Base-by-base conservation (phyloP, 2,329 filamentous ascomycete species). In the Hypoxylon sp. region DNA sequence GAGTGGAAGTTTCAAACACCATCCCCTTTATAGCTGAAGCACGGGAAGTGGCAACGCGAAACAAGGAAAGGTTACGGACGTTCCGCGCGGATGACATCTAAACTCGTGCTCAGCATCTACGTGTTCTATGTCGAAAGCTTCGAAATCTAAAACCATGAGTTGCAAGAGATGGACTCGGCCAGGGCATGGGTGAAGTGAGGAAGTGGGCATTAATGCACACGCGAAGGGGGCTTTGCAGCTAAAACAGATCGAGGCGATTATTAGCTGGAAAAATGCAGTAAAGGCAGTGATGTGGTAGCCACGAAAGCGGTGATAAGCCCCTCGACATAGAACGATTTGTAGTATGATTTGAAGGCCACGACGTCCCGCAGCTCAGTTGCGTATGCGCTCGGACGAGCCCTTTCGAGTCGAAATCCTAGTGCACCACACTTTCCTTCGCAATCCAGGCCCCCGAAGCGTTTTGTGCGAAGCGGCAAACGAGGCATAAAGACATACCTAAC, bases 291-390 rank as follows among this genome's bases (percentile, higher is more conserved):
- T n/a, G 26, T 24, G 24, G 40, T 16, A 52, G 49, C 4, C 32
- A 42, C 2, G 40, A 55, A 24, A 49, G 24, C 8, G 24, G 46
- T 8, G 28, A 33, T 22, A 59, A 38, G 38, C 28, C 46, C 28
- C 28, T 52, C 18, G 40, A 63, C 65, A 42, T n/a, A 68, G 36
- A 49, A 59, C 40, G 16, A 54, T 65, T 26, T 50, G 50, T 50
- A 60, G 60, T 44, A 60, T 65, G 24, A 45, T 44, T n/a, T 36
- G 38, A 16, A 56, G 36, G 18, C 65, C 51, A 46, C 53, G 57
- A 8, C 63, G 53, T 36, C 62, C 49, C 11, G 58, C 45, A 9
- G 53, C 44, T 40, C 63, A 40, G 44, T 54, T 65, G 26, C 36
- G 32, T n/a, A 57, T 65, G 45, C 49, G 50, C 24, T 48, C 59